Base-by-base conservation (phyloP, 2,329 filamentous ascomycete genomes). In the Neophaeococcomyces mojaviensis region DNA sequence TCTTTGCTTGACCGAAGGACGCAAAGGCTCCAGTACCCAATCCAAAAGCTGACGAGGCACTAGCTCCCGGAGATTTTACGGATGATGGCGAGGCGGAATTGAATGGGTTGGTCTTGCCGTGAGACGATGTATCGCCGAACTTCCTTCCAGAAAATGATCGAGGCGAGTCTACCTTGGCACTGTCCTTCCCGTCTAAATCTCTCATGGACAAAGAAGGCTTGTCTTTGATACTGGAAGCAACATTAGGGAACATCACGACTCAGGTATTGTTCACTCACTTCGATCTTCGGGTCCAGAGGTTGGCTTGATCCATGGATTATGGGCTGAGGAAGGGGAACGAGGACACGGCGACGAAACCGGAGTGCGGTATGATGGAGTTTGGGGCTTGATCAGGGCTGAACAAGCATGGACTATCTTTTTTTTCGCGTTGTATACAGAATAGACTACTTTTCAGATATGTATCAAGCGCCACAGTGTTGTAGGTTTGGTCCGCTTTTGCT, bases 21-120 rank as follows among this genome's bases (percentile, higher is more conserved):
- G 90, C 90, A 65, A 98, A 98, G 46, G 92, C 92, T 57, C 92
- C 92, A 15, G 88, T 94, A 33, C 92, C 92, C 50, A 98, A 73
- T 41, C 88, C 89, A 68, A 98, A 98, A 48, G 90, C 89, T 59
- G 84, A 89, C 15, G 88, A 88, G 46, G 86, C 87, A 57, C 78
- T 78, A 44, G 79, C 76, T 10, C 84, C 87, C 12, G 88, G 87
- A 8, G 88, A 90, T 30, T 77, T 79, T 41, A 76, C 78, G 50
- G 78, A 81, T 59, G 84, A 79, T 49, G 84, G 82, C 39, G 86
- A 81, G 56, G 86, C 78, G 57, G 80, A 73, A 65, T 80, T 84
- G 72, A 95, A 90, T 19, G 88, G 84, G 65, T 88, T 92, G 52
- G 77, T 73, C 64, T 74, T 76, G 64, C 88, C 82, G 58, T 86